Evolutionary conservation across 306 rosid genomes (phyloP).

Genomic region (Vicia sativa): DNA sequence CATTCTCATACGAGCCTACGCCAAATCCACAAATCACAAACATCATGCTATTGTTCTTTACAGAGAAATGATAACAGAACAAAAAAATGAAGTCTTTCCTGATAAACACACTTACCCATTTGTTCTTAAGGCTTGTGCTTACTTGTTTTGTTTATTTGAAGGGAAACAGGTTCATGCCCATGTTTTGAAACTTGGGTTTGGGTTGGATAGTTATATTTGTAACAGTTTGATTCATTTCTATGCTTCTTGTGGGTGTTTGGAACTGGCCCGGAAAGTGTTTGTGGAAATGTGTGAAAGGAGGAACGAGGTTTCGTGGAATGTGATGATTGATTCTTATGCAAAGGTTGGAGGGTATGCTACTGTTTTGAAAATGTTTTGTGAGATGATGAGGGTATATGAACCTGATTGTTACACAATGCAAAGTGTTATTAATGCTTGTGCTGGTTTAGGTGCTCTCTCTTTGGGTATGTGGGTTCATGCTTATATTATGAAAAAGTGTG

Average conservation of each 20-base stretch:
- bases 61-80: slow-evolving; percentile 50
- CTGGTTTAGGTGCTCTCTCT: slow-evolving; percentile 68
- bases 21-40: slow-evolving; percentile 53
- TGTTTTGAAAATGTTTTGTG: slow-evolving; percentile 57
- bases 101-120: slow-evolving; percentile 75
- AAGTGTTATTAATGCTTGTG: slow-evolving; percentile 73
- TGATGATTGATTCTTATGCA: slow-evolving; percentile 65
- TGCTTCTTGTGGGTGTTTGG: slow-evolving; percentile 65
- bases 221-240: slow-evolving; percentile 85
- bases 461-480: slow-evolving; percentile 87
- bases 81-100: slow-evolving; percentile 44
- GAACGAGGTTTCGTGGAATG: slow-evolving; percentile 78
- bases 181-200: slow-evolving; percentile 63
- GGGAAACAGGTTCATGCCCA: slow-evolving; percentile 75
- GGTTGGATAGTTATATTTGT: slow-evolving; percentile 54
- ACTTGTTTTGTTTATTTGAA: slow-evolving; percentile 57
- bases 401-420: slow-evolving; percentile 86
- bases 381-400: slow-evolving; percentile 59
- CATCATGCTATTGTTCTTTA: slow-evolving; percentile 50
- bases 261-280: slow-evolving; percentile 60
- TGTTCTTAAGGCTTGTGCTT: slow-evolving; percentile 73
- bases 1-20: slow-evolving; percentile 70
- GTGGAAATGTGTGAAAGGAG: slow-evolving; percentile 51
- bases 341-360: slow-evolving; percentile 54
- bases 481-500: slow-evolving; percentile 55